Conservation (phyloP, 2,329 filamentous ascomycete species). For the Knoxdaviesia proteae region DNA sequence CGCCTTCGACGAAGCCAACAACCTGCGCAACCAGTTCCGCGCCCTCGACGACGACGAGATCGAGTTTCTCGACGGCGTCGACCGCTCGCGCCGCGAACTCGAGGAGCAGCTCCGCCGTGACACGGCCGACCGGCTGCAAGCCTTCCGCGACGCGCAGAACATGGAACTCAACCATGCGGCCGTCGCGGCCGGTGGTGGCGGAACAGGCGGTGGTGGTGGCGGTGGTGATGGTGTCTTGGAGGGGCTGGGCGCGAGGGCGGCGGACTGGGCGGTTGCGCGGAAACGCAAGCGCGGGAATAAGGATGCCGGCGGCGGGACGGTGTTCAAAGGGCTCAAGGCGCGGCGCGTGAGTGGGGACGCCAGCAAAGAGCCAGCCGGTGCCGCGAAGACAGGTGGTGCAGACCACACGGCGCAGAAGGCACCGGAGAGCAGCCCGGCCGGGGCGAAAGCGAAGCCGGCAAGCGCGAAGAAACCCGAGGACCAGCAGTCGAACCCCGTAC, state of each 20-base stretch:
- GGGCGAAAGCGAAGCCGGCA: not conserved
- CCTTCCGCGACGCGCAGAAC: slow-evolving; percentile 32
- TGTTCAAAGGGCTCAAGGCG: slow-evolving; percentile 2
- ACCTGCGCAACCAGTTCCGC: slow-evolving; percentile 57
- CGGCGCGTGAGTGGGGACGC: slow-evolving; percentile 5
- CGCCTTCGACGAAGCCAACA: slow-evolving; percentile 54
- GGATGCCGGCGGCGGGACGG: slow-evolving; percentile 1
- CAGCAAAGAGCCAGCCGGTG: slow-evolving; percentile 5
- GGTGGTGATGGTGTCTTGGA: slow-evolving; percentile 8
- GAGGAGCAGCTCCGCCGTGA: slow-evolving; percentile 33
- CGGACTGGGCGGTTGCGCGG: slow-evolving; percentile 8
- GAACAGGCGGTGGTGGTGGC: slow-evolving; percentile 5
- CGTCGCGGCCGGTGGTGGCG: slow-evolving; percentile 7
- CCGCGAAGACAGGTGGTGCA: slow-evolving; percentile 4
- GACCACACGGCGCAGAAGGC: slow-evolving; percentile 2
- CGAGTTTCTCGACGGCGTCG: slow-evolving; percentile 47
- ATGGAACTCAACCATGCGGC: slow-evolving; percentile 6
- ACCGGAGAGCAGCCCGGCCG: slow-evolving; percentile 1
- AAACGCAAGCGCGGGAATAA: slow-evolving; percentile 8
- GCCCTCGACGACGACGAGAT: slow-evolving; percentile 61
- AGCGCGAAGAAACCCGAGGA: slow-evolving; percentile 1
- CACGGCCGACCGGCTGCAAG: slow-evolving; percentile 32
- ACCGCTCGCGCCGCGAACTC: slow-evolving; percentile 25
- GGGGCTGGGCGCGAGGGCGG: slow-evolving; percentile 9
- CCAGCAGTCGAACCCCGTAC: slow-evolving; percentile 7